phyloP scores from a whole-genome alignment of 1,139 yeast species.

The Pneumocystis jirovecii region DNA sequence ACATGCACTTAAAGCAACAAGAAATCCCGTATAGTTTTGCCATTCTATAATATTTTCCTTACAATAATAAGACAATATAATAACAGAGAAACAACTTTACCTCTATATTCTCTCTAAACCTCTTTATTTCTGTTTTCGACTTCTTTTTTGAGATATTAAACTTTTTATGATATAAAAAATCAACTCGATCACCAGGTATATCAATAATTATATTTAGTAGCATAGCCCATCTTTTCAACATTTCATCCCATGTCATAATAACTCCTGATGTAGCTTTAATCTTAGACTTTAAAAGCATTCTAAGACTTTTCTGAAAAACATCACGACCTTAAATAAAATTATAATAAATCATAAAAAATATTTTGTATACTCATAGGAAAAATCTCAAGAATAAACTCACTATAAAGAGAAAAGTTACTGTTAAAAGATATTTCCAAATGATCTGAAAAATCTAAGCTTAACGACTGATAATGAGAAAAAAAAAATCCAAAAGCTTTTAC shows the following conservation, averaged over 20 bases:
- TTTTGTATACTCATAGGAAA: not conserved
- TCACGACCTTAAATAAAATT: not conserved
- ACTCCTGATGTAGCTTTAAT: too few species aligned
- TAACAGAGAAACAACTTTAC: too few species aligned
- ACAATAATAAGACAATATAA: not conserved
- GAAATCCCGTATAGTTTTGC: not conserved
- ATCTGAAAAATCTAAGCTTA: not conserved
- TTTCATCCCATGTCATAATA: too few species aligned
- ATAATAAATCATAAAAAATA: not conserved
- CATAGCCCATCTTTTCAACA: not conserved
- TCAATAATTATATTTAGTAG: not conserved
- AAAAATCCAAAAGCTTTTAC: not conserved
- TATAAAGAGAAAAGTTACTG: not conserved
- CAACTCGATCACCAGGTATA: not conserved
- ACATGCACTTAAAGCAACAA: not conserved
- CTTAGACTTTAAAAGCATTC: not conserved
- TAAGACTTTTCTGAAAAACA: not conserved
- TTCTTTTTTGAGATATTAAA: not conserved
- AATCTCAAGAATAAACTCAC: not conserved
- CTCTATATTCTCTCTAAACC: not conserved
- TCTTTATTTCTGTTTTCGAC: not conserved
- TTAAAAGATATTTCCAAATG: not conserved
- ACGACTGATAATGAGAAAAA: not conserved
- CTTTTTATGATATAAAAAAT: not conserved
- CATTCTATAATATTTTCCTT: not conserved